Percentiles rank a stretch among this genome's conserved stretches.
Evolutionary conservation across 345 rosid genomes (phyloP).

Genomic region (Salix brachista): DNA sequence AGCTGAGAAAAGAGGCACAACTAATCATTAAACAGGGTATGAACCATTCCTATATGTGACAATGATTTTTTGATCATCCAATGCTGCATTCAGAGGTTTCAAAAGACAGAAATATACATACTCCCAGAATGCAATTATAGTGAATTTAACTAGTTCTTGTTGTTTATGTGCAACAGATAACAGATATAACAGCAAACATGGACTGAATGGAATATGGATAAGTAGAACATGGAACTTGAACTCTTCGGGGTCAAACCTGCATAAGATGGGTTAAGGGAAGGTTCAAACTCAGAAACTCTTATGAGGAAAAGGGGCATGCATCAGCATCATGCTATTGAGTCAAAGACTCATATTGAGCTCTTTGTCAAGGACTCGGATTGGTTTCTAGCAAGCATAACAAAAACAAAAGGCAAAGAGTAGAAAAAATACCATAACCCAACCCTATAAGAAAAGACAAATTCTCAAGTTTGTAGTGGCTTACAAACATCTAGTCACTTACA

Average conservation of each 20-base stretch:
- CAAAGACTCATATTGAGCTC: not conserved
- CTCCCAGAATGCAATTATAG: not conserved
- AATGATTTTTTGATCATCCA: not conserved
- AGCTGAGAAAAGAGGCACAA: not conserved
- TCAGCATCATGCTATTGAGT: too few relatives aligned
- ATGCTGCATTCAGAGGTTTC: not conserved
- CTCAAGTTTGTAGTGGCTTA: not conserved
- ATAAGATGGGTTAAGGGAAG: too few relatives aligned
- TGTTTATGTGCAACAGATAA: not conserved
- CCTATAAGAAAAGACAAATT: not conserved
- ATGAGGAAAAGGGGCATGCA: too few relatives aligned
- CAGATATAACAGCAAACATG: not conserved
- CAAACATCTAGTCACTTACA: not conserved
- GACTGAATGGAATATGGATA: not conserved
- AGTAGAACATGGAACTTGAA: not conserved
- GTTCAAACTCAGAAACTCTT: too few relatives aligned
- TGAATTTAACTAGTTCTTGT: not conserved
- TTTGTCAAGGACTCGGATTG: not conserved
- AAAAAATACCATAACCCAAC: not conserved
- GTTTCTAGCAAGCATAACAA: not conserved
- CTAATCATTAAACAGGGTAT: not conserved
- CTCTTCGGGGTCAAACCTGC: too few relatives aligned
- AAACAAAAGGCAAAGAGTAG: not conserved
- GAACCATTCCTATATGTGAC: not conserved
- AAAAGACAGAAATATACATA: not conserved